Percentiles rank a stretch among this genome's conserved stretches.
Evolutionary conservation across 1,284 basidiomycete species (phyloP).

Genomic region (Leccinum insolens): DNA sequence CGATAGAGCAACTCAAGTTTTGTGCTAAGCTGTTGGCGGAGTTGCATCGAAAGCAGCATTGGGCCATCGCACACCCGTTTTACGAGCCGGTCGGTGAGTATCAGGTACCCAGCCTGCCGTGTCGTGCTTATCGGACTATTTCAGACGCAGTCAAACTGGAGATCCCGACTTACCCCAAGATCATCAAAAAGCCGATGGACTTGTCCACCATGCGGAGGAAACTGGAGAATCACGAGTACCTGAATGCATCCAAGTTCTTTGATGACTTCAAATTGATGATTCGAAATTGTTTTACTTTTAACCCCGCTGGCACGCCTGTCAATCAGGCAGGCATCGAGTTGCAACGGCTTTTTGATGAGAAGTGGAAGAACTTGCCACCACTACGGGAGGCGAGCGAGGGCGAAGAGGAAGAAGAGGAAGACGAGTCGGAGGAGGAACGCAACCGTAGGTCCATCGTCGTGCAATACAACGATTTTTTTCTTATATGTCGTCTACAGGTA

Average conservation of each 20-base stretch:
- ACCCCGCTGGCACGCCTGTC: conserved; percentile 87
- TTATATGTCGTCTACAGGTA: conserved; percentile 44
- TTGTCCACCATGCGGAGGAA: conserved; percentile 86
- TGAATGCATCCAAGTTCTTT: conserved; percentile 77
- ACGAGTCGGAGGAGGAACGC: conserved; percentile 54
- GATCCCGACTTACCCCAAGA: conserved; percentile 84
- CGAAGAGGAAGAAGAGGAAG: conserved; percentile 54
- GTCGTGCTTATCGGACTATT: conserved; percentile 2
- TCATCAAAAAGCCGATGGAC: conserved; percentile 96
- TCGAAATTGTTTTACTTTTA: conserved; percentile 92
- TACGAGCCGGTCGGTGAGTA: conserved; percentile 89
- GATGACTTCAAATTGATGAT: conserved; percentile 95
- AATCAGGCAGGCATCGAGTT: conserved; percentile 82
- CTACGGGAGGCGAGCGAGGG: conserved; percentile 55
- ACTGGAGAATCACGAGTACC: conserved; percentile 77
- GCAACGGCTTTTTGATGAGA: conserved; percentile 87
- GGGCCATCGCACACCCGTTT: conserved; percentile 80
- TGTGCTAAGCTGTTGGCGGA: conserved; percentile 78
- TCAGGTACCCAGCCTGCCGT: not conserved
- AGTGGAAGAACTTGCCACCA: conserved; percentile 82
- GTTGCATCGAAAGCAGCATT: conserved; percentile 81
- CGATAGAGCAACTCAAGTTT: conserved; percentile 87
- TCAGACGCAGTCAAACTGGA: conserved; percentile 78
- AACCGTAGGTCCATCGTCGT: conserved; percentile 48
- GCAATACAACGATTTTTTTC: conserved; percentile 3